phyloP scores from a whole-genome alignment of 2,329 filamentous ascomycete genomes.

The Sporothrix protearum region DNA sequence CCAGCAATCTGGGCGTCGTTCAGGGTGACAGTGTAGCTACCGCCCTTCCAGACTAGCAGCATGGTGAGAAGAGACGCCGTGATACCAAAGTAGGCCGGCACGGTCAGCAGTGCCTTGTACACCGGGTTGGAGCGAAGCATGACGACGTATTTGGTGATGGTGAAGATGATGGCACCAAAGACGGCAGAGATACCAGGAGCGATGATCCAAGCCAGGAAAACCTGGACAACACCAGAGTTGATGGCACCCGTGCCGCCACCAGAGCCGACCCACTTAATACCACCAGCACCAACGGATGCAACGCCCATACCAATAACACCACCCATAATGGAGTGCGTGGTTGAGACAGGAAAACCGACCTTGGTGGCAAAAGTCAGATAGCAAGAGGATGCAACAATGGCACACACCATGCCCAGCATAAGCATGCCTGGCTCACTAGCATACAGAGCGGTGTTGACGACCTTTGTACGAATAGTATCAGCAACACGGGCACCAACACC shows the following conservation, averaged over 20 bases:
- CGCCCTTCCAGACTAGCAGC: slow-evolving; percentile 58
- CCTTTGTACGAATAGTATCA: slow-evolving; percentile 59
- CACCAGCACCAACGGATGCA: slow-evolving; percentile 48
- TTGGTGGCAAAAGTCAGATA: slow-evolving; percentile 57
- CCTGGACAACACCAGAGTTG: slow-evolving; percentile 53
- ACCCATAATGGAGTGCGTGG: slow-evolving; percentile 59
- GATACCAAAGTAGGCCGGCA: slow-evolving; percentile 57
- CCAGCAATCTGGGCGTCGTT: slow-evolving; percentile 48
- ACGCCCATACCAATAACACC: slow-evolving; percentile 59
- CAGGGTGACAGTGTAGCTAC: slow-evolving; percentile 45
- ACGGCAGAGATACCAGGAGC: slow-evolving; percentile 53
- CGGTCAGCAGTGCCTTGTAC: slow-evolving; percentile 48
- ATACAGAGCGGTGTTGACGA: slow-evolving; percentile 51
- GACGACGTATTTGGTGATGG: slow-evolving; percentile 55
- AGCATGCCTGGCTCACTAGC: slow-evolving; percentile 47
- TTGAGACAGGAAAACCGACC: slow-evolving; percentile 56
- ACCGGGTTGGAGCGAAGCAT: slow-evolving; percentile 53
- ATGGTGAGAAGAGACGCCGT: slow-evolving; percentile 55
- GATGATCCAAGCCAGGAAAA: slow-evolving; percentile 60
- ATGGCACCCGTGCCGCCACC: slow-evolving; percentile 38
- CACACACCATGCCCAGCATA: slow-evolving; percentile 58
- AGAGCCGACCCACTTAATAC: slow-evolving; percentile 53
- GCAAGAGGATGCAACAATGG: slow-evolving; percentile 49
- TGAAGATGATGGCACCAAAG: slow-evolving; percentile 55
- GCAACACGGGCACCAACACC: slow-evolving; percentile 59